These are phyloP conservation scores for Mycena olivaceomarginata DNA, from an alignment of 768 basidiomycete genomes.

Conservation along the genomic window DNA sequence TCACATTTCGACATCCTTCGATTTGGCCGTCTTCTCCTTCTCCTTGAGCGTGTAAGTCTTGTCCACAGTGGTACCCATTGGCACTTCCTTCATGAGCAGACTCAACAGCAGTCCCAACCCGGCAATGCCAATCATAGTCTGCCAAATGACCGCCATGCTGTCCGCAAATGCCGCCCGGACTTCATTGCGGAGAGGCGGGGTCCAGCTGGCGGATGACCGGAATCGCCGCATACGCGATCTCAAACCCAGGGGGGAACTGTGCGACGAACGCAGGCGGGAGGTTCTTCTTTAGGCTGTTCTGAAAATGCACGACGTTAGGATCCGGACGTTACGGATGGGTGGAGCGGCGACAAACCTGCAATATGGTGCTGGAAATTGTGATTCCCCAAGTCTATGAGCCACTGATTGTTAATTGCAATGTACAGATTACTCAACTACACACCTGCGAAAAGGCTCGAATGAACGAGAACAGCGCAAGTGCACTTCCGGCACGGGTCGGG, in stretches of 20 bases:
- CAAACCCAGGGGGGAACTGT: conserved; percentile 9
- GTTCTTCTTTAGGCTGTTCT: conserved; percentile 59
- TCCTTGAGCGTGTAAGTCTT: no score
- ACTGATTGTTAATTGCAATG: no score
- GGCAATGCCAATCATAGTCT: conserved; percentile 44
- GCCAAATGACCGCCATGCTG: conserved; percentile 62
- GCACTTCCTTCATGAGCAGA: no score
- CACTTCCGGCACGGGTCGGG: conserved; percentile 55
- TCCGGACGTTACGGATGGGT: no score
- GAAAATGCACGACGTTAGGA: no score
- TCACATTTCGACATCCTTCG: no score
- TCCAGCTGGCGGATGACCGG: conserved; percentile 40
- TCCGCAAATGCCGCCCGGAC: conserved; percentile 64
- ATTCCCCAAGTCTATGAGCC: neutral
- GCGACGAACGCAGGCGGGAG: conserved; percentile 18
- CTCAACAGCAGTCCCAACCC: no score
- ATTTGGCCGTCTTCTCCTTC: no score
- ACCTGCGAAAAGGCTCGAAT: neutral
- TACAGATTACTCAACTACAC: no score
- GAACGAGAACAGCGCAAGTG: conserved; percentile 59
- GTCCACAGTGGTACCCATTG: no score
- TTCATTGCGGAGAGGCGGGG: conserved; percentile 48
- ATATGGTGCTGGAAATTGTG: neutral
- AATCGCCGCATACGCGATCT: conserved; percentile 28
- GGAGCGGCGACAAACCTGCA: neutral